Conservation (phyloP, 768 basidiomycete species). For the Collybiopsis luxurians region DNA sequence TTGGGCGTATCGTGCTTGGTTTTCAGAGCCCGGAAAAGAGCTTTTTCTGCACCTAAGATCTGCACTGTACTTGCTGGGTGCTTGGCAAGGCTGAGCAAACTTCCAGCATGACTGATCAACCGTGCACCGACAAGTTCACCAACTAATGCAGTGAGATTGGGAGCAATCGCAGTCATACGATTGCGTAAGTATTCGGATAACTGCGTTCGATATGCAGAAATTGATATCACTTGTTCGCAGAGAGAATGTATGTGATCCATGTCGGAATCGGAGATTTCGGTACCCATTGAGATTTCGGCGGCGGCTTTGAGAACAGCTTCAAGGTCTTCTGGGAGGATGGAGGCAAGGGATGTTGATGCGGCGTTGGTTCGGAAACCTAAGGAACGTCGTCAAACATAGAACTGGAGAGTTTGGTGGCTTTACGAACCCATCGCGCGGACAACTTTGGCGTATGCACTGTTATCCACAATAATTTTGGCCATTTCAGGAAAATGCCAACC, state of each 20-base stretch:
- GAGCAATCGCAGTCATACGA: conserved; percentile 97
- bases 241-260: conserved; percentile 96
- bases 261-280: conserved; percentile 96
- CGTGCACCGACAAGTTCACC: conserved; percentile 92
- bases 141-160: conserved; percentile 90
- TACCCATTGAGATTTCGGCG: conserved; percentile 98
- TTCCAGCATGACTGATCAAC: conserved; percentile 94
- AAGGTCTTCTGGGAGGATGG: conserved; percentile 95
- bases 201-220: conserved; percentile 91
- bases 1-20: conserved; percentile 99
- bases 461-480: conserved; percentile 97
- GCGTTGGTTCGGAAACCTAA: conserved; percentile 95
- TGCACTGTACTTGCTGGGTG: conserved; percentile 98
- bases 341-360: conserved; percentile 76
- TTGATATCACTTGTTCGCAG: conserved; percentile 98
- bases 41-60: conserved; percentile 97
- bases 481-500: conserved; percentile 99
- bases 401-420: background rate
- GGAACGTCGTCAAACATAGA: background rate
- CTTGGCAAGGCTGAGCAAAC: conserved; percentile 94
- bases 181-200: conserved; percentile 96
- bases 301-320: conserved; percentile 94
- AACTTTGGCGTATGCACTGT: conserved; percentile 94
- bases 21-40: conserved; percentile 94
- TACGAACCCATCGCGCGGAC: conserved; percentile 83